Evolutionary conservation across 495 filamentous ascomycete genomes (phyloP).

Genomic region (Neurospora sp.): DNA sequence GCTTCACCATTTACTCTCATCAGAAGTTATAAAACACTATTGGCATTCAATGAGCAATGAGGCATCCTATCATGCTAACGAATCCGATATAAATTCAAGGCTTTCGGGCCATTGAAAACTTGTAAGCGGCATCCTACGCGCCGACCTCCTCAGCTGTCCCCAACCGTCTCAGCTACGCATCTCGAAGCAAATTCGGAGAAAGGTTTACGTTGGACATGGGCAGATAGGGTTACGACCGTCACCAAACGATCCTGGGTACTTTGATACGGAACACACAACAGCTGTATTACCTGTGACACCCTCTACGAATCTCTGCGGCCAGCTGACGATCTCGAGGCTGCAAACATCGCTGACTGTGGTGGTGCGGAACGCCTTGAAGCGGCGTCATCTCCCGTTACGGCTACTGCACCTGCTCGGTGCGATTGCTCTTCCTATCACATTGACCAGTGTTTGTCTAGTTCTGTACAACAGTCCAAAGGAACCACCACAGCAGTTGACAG

Average conservation of each 20-base stretch:
- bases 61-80: background rate
- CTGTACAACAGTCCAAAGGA: background rate
- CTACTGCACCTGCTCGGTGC: background rate
- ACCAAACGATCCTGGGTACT: background rate
- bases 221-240: background rate
- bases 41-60: background rate
- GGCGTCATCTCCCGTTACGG: background rate
- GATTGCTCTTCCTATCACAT: background rate
- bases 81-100: background rate
- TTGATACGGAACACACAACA: background rate
- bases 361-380: background rate
- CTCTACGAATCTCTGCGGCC: background rate
- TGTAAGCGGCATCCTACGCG: background rate
- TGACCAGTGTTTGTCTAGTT: background rate
- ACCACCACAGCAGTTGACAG: background rate
- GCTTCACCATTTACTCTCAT: background rate
- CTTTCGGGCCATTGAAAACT: background rate
- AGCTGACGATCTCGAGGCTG: background rate
- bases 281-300: background rate
- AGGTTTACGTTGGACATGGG: background rate
- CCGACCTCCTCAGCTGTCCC: background rate
- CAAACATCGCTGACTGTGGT: background rate
- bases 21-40: background rate
- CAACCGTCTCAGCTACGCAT: background rate
- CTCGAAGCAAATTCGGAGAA: background rate